phyloP scores from a whole-genome alignment of 169 alveolate species.

The Plasmodium reichenowi region DNA sequence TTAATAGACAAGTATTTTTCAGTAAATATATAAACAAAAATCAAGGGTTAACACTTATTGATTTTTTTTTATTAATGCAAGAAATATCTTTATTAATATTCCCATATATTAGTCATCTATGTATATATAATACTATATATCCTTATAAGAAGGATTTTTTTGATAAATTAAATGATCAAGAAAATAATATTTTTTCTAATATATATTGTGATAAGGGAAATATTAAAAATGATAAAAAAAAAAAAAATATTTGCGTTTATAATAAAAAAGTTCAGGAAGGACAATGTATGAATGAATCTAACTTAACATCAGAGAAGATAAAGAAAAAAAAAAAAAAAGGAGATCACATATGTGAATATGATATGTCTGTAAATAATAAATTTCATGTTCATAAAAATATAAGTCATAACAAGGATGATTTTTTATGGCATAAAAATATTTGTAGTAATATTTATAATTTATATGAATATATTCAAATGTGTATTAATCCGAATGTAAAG shows the following conservation, averaged over 20 bases:
- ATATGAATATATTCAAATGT: slow-evolving; percentile 74
- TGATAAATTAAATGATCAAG: slow-evolving; percentile 62
- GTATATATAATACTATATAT: slow-evolving; percentile 24
- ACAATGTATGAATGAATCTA: slow-evolving; percentile 6
- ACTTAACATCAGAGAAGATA: background rate
- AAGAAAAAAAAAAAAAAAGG: background rate
- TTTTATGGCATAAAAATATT: slow-evolving; percentile 70
- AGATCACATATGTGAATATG: background rate
- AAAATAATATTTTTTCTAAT: slow-evolving; percentile 21
- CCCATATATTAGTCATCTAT: slow-evolving; percentile 46
- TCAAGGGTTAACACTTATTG: slow-evolving; percentile 76
- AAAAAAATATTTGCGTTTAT: too few relatives aligned
- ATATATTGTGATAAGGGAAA: slow-evolving; percentile 3
- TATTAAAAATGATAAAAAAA: slow-evolving; percentile 18
- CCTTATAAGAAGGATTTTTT: slow-evolving; percentile 45
- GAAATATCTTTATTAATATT: slow-evolving; percentile 64
- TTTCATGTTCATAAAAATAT: slow-evolving; percentile 9
- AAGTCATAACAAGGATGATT: slow-evolving; percentile 42
- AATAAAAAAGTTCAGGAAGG: slow-evolving; percentile 26
- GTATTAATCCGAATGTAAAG: slow-evolving; percentile 59
- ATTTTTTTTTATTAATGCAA: slow-evolving; percentile 76
- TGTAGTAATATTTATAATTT: slow-evolving; percentile 66
- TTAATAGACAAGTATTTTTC: slow-evolving; percentile 68
- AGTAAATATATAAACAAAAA: slow-evolving; percentile 76
- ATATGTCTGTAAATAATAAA: background rate